phyloP scores from a whole-genome alignment of 768 basidiomycete species.

The Rhizopogon rudus region DNA sequence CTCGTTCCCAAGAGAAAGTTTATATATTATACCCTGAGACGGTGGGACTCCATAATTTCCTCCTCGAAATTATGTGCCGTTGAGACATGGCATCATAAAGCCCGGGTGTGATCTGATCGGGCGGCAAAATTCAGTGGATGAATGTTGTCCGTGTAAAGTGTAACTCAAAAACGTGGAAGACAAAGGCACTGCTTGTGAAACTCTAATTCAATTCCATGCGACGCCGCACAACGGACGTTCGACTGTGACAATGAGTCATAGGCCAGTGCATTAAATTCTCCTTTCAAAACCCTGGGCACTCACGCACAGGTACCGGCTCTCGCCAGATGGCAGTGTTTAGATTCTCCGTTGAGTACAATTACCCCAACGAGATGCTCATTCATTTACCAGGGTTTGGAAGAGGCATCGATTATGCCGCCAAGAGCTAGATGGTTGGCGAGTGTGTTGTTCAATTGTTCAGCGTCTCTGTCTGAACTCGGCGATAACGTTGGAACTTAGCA shows the following conservation, averaged over 20 bases:
- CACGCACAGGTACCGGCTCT: neutral
- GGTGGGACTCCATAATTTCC: slow-evolving; percentile 12
- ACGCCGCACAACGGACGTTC: neutral
- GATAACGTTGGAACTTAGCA: neutral
- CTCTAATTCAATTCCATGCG: neutral
- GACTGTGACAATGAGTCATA: neutral
- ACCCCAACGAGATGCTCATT: neutral
- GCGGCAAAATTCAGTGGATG: neutral
- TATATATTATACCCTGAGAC: slow-evolving; percentile 20
- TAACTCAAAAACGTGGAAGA: slow-evolving; percentile 1
- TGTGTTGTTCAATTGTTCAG: neutral
- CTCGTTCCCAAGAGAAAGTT: slow-evolving; percentile 12
- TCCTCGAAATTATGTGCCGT: neutral
- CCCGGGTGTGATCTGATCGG: neutral
- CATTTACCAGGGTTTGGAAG: too few relatives aligned
- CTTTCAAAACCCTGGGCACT: neutral
- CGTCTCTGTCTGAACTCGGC: neutral
- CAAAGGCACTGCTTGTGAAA: neutral
- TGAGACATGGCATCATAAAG: neutral
- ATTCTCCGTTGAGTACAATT: neutral
- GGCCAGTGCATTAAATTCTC: too few relatives aligned
- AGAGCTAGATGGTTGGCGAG: neutral
- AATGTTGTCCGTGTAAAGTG: neutral
- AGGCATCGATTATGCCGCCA: too few relatives aligned
- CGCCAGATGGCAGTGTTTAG: neutral